Evolutionary conservation across 163 green algal species (phyloP).

Genomic region (Chlamydomonas reinhardtii): DNA sequence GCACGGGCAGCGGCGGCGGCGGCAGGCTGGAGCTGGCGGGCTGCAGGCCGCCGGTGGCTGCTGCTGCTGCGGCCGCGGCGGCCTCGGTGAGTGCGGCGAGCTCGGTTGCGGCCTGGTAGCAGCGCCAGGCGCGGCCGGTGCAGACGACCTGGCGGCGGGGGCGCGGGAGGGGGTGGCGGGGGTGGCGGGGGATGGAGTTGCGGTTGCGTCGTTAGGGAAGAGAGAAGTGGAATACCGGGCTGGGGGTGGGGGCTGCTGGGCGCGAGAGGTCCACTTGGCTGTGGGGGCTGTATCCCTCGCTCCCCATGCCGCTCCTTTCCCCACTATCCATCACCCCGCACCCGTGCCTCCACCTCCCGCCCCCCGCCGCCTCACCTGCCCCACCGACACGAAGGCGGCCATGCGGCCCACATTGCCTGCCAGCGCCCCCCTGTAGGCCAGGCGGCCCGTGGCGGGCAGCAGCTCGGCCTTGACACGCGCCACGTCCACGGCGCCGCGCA

Average conservation of each 20-base stretch:
- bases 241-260: too few relatives aligned
- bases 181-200: too few relatives aligned
- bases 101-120: background rate
- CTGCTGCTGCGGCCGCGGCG: too few relatives aligned
- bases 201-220: too few relatives aligned
- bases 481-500: constrained; percentile 26
- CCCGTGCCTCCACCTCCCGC: background rate
- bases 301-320: background rate
- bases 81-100: too few relatives aligned
- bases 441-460: constrained; percentile 7
- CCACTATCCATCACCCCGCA: background rate
- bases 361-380: constrained; percentile 1
- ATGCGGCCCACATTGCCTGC: constrained; percentile 8
- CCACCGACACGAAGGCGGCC: constrained; percentile 8
- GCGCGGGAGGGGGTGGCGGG: background rate
- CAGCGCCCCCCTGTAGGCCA: constrained; percentile 7
- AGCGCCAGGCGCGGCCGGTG: constrained; percentile 13
- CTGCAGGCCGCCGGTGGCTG: too few relatives aligned
- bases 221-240: too few relatives aligned
- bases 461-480: constrained; percentile 7
- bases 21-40: background rate
- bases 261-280: too few relatives aligned
- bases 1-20: constrained; percentile 1
- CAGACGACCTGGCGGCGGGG: constrained; percentile 8
- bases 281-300: background rate